Evolutionary conservation across 108 stramenopile species (phyloP), one percentile per base, ranked within the genome.

Genomic region (Chaetoceros muelleri): DNA sequence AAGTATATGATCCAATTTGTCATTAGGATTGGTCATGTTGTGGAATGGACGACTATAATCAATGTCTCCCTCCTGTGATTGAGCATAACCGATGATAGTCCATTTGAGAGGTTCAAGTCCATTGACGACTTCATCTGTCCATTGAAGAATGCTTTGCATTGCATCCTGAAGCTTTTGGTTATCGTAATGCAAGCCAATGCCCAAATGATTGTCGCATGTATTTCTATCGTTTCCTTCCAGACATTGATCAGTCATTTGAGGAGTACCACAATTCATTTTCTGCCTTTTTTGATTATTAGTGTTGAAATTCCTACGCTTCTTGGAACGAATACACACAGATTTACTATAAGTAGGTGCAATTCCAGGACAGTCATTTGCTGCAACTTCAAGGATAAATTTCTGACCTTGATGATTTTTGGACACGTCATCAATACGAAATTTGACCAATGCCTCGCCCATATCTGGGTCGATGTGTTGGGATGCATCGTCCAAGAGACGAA

Each of bases 371-470:
- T 55, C 55, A 30, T 79, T 82, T 0, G 86, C 64, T 29, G 62
- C 71, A 13, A 93, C 65, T 59, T 78, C 40, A 46, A 93, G 48
- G 3, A 69, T 55, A 58, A 93, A 93, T 25, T 72, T 69, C 69
- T 87, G 79, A 28, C 79, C 82, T 57, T 93, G 92, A 62, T 90
- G 88, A 67, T 90, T 93, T 65, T 90, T 90, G 21, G 87, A 90
- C 2, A 93, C 92, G 55, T 93, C 92, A 51, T 93, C 86, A 21
- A 93, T 78, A 7, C 92, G 77, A 47, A 85, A 78, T 17, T 79
- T 63, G 7, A 93, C 53, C 23, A 48, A 57, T 22, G 70, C 61
- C 1, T 45, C 55, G 2, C 76, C 76, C 0, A 65, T 62, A 17
- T 57, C 58, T 44, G 61, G 58, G 28, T 77, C 69, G 16, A 78